phyloP scores from a whole-genome alignment of 2,329 filamentous ascomycete genomes.

The Cytospora leucostoma region DNA sequence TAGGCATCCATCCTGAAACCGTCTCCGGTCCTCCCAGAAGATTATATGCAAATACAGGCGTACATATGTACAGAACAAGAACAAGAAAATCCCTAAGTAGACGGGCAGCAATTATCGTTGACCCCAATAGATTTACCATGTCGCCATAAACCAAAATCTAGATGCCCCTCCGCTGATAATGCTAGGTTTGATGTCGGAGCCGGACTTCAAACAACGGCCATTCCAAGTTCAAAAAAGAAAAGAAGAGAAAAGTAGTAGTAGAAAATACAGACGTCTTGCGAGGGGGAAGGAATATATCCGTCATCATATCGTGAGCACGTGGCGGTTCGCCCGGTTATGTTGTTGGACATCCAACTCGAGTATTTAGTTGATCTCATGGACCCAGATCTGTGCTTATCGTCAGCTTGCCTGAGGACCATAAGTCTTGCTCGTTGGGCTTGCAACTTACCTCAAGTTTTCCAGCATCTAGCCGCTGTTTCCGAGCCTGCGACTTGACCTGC shows the following conservation, averaged over 20 bases:
- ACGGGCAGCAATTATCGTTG: background rate
- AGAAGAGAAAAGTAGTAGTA: background rate
- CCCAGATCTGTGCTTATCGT: slow-evolving; percentile 36
- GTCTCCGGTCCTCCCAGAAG: background rate
- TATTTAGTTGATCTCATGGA: slow-evolving; percentile 35
- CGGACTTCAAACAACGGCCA: background rate
- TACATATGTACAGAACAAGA: slow-evolving; percentile 6
- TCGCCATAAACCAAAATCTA: slow-evolving; percentile 24
- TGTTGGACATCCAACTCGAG: slow-evolving; percentile 13
- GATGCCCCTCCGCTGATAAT: slow-evolving; percentile 26
- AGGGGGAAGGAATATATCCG: slow-evolving; percentile 20
- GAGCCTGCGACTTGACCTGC: slow-evolving; percentile 66
- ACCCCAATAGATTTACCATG: slow-evolving; percentile 7
- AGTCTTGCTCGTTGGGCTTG: background rate
- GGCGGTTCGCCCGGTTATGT: slow-evolving; percentile 27
- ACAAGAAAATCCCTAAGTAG: background rate
- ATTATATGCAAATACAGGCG: slow-evolving; percentile 12
- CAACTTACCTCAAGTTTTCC: slow-evolving; percentile 90
- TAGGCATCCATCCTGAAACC: background rate
- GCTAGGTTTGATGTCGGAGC: slow-evolving; percentile 18
- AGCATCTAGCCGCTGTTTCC: slow-evolving; percentile 75
- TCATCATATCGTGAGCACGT: slow-evolving; percentile 27
- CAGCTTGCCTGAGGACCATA: slow-evolving; percentile 24
- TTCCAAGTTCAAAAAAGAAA: background rate
- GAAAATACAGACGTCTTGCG: background rate